Percentiles rank a stretch among this genome's conserved stretches.
phyloP scores from a whole-genome alignment of 2,329 filamentous ascomycete genomes.

The Pochonia chlamydosporia region DNA sequence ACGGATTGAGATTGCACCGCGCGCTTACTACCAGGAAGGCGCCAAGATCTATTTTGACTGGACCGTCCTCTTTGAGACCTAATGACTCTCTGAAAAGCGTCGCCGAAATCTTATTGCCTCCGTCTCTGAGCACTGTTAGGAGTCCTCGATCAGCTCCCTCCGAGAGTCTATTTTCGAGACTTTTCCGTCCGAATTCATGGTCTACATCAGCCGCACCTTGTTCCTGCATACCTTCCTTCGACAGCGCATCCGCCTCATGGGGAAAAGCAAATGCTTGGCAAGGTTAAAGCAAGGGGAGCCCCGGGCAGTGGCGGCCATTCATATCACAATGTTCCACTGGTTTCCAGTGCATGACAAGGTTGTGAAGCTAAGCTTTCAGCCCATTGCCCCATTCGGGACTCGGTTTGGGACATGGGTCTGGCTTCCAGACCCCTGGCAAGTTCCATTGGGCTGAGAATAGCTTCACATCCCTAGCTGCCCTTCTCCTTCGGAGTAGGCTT shows the following conservation, averaged over 20 bases:
- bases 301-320: not conserved
- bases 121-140: too few relatives aligned
- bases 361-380: not conserved
- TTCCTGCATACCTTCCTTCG: not conserved
- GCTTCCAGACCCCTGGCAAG: slow-evolving; percentile 2
- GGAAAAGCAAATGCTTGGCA: too few relatives aligned
- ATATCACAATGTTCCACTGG: not conserved
- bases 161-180: too few relatives aligned
- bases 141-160: too few relatives aligned
- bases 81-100: too few relatives aligned
- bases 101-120: too few relatives aligned
- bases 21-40: too few relatives aligned
- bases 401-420: not conserved
- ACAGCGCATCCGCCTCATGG: not conserved
- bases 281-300: not conserved
- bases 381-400: not conserved
- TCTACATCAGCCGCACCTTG: not conserved
- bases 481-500: not conserved
- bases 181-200: too few relatives aligned
- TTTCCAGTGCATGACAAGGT: not conserved
- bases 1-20: too few relatives aligned
- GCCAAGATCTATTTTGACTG: too few relatives aligned
- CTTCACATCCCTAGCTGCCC: not conserved
- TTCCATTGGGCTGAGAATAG: not conserved
- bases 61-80: too few relatives aligned